These are phyloP conservation scores for Hyphopichia buzzinii DNA, from an alignment of 1,139 yeast species.

Conservation along the genomic window DNA sequence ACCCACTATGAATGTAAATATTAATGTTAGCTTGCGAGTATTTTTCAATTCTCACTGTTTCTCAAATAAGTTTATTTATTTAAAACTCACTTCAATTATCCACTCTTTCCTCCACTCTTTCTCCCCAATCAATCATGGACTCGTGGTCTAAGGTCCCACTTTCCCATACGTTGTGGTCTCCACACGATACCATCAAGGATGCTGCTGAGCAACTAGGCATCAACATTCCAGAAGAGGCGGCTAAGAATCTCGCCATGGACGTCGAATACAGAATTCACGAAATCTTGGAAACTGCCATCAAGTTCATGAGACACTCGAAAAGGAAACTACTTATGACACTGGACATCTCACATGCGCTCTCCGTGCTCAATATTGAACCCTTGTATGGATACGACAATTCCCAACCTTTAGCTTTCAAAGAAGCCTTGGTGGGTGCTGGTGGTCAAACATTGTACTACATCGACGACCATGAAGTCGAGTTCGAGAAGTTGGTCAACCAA, in stretches of 20 bases:
- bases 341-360: slow-evolving; percentile 79
- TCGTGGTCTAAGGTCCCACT: slow-evolving; percentile 46
- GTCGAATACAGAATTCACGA: slow-evolving; percentile 96
- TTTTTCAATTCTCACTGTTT: background rate
- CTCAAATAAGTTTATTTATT: background rate
- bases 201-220: slow-evolving; percentile 92
- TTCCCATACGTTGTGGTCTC: slow-evolving; percentile 96
- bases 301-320: slow-evolving; percentile 93
- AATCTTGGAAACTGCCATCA: slow-evolving; percentile 89
- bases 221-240: slow-evolving; percentile 84
- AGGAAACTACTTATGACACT: slow-evolving; percentile 76
- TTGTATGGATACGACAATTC: slow-evolving; percentile 71
- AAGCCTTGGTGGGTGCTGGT: slow-evolving; percentile 80
- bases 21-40: too few species aligned
- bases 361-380: slow-evolving; percentile 86
- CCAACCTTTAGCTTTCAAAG: slow-evolving; percentile 66
- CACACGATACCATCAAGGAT: slow-evolving; percentile 94
- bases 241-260: slow-evolving; percentile 96
- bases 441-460: slow-evolving; percentile 92
- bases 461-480: slow-evolving; percentile 89
- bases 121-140: slow-evolving; percentile 24
- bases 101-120: slow-evolving; percentile 1
- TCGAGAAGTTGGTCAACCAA: slow-evolving; percentile 89
- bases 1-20: too few species aligned
- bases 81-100: background rate